These are phyloP conservation scores for Zymoseptoria pseudotritici DNA, from an alignment of 2,329 filamentous ascomycete genomes.

Conservation along the genomic window DNA sequence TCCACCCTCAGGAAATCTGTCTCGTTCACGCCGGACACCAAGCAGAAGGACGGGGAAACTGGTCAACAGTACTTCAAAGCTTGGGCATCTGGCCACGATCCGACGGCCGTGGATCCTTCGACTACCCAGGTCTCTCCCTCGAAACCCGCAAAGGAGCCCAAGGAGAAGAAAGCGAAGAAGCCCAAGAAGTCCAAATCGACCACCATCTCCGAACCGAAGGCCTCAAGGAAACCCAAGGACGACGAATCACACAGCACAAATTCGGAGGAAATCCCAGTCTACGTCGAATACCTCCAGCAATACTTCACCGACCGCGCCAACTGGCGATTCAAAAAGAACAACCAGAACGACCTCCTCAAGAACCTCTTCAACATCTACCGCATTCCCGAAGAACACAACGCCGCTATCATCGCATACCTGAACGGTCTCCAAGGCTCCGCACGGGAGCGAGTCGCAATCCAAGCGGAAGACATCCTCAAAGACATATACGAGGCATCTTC, in stretches of 20 bases:
- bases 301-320: constrained; percentile 62
- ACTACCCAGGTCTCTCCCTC: constrained; percentile 15
- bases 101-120: constrained; percentile 15
- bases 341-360: constrained; percentile 78
- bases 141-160: constrained; percentile 5
- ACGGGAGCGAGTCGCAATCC: constrained; percentile 8
- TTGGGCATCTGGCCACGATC: constrained; percentile 32
- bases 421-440: constrained; percentile 64
- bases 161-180: constrained; percentile 28
- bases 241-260: neutral
- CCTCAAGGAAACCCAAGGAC: constrained; percentile 4
- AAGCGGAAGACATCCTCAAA: constrained; percentile 10
- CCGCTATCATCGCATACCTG: constrained; percentile 69
- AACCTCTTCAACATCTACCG: constrained; percentile 66
- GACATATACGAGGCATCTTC: constrained; percentile 9
- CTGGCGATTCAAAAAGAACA: constrained; percentile 97
- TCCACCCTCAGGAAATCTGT: constrained; percentile 46
- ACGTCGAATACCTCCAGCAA: constrained; percentile 67
- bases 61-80: constrained; percentile 46
- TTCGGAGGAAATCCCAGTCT: constrained; percentile 41
- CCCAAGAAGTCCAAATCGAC: constrained; percentile 25
- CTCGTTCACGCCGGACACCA: constrained; percentile 57
- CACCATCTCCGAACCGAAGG: constrained; percentile 2
- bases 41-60: constrained; percentile 50
- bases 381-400: constrained; percentile 63